phyloP scores from a whole-genome alignment of 805 yeast species.

The Candida oleophila region DNA sequence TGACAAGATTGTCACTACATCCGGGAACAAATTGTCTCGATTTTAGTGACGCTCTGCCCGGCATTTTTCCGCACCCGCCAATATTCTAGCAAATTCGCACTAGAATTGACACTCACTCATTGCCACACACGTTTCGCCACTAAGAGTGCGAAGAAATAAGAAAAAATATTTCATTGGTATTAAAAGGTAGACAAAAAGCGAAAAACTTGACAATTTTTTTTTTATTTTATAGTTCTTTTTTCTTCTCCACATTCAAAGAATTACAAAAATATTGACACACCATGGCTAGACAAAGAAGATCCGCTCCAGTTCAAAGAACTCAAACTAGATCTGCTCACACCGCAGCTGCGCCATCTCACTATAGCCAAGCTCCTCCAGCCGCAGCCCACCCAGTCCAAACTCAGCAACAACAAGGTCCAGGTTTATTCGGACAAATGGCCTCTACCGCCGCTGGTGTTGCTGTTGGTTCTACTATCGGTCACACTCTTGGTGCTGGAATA shows the following conservation, averaged over 20 bases:
- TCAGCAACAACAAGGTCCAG: constrained; percentile 63
- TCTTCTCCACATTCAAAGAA: background rate
- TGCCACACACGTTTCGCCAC: constrained; percentile 1
- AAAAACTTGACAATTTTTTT: background rate
- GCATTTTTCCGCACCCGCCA: background rate
- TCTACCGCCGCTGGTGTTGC: constrained; percentile 99
- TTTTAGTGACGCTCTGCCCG: background rate
- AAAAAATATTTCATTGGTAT: background rate
- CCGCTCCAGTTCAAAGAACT: constrained; percentile 46
- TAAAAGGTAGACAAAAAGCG: background rate
- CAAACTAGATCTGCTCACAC: constrained; percentile 76
- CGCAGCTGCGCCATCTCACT: constrained; percentile 55
- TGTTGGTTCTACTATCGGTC: constrained; percentile 96
- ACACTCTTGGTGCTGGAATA: constrained; percentile 93
- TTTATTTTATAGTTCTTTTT: background rate
- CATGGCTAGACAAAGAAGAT: constrained; percentile 56
- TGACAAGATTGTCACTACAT: background rate
- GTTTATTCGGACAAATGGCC: constrained; percentile 96
- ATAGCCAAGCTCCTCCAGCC: constrained; percentile 34
- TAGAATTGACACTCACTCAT: too few relatives aligned
- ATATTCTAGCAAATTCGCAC: constrained; percentile 1
- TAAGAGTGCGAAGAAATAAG: background rate
- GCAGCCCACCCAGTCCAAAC: constrained; percentile 41
- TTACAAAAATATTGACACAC: background rate
- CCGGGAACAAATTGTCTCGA: too few relatives aligned